These are phyloP conservation scores for Fagopyrum homotropicum DNA, from an alignment of 148 eudicot genomes.

Conservation along the genomic window DNA sequence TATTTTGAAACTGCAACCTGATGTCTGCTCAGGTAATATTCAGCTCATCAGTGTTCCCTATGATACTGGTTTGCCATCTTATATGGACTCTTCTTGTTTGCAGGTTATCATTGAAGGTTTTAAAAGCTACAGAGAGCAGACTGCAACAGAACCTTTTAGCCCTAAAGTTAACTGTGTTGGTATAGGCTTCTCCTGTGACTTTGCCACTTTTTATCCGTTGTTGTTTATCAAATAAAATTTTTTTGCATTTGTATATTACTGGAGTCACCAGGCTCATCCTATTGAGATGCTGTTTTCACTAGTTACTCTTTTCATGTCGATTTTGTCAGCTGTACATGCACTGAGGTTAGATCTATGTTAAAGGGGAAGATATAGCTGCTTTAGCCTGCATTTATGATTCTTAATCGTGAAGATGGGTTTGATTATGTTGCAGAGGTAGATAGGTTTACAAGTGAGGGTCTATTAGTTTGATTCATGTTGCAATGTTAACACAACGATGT, in stretches of 20 bases:
- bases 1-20: background rate
- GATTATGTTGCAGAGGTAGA: background rate
- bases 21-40: background rate
- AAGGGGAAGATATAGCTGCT: background rate
- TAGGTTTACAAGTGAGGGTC: background rate
- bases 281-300: background rate
- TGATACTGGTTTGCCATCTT: background rate
- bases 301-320: background rate
- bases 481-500: background rate
- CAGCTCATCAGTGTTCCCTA: background rate
- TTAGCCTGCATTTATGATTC: background rate
- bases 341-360: background rate
- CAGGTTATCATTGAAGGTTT: conserved; percentile 95
- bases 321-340: background rate
- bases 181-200: conserved; percentile 19
- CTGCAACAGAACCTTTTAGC: conserved; percentile 83
- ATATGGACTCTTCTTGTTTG: conserved; percentile 14
- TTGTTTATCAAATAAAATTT: conserved; percentile 3
- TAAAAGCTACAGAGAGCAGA: conserved; percentile 94
- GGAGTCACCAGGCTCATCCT: background rate
- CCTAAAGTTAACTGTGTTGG: conserved; percentile 96
- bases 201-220: background rate
- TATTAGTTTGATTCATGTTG: background rate
- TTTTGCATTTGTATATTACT: background rate
- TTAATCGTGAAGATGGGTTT: background rate